phyloP scores from a whole-genome alignment of 768 basidiomycete species.

The Boletus vinaceobasis region DNA sequence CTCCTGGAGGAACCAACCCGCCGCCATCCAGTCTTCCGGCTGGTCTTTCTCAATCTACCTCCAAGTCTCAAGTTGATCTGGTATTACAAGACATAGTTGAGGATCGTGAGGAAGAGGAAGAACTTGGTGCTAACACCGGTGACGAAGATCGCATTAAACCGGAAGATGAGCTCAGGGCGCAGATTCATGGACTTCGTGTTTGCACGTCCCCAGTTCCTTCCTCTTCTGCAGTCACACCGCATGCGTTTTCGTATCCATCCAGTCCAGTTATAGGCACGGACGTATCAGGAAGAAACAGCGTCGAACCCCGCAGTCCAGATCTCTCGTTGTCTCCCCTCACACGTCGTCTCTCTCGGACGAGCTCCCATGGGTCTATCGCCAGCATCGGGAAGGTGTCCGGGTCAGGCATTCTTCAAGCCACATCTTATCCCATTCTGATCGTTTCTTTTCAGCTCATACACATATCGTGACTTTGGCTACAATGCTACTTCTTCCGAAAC shows the following conservation, averaged over 20 bases:
- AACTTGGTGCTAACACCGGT: conserved; percentile 15
- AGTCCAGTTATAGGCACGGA: conserved; percentile 18
- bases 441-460: conserved; percentile 9
- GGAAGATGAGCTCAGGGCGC: conserved; percentile 23
- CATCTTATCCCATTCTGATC: not conserved
- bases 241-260: conserved; percentile 23
- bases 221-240: conserved; percentile 23
- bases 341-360: conserved; percentile 23
- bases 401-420: conserved; percentile 9
- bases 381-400: conserved; percentile 26
- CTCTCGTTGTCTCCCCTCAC: conserved; percentile 14
- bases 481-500: conserved; percentile 17
- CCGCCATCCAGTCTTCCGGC: conserved; percentile 38
- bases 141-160: conserved; percentile 18
- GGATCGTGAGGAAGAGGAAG: conserved; percentile 49
- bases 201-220: conserved; percentile 41
- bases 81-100: conserved; percentile 55
- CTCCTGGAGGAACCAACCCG: conserved; percentile 28
- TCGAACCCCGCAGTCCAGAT: conserved; percentile 27
- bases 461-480: conserved; percentile 13
- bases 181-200: conserved; percentile 59
- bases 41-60: conserved; percentile 29
- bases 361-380: conserved; percentile 25
- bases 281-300: conserved; percentile 20
- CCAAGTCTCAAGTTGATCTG: conserved; percentile 25